phyloP scores from a whole-genome alignment of 139 green algal genomes.

The Diplosphaera chodatii region DNA sequence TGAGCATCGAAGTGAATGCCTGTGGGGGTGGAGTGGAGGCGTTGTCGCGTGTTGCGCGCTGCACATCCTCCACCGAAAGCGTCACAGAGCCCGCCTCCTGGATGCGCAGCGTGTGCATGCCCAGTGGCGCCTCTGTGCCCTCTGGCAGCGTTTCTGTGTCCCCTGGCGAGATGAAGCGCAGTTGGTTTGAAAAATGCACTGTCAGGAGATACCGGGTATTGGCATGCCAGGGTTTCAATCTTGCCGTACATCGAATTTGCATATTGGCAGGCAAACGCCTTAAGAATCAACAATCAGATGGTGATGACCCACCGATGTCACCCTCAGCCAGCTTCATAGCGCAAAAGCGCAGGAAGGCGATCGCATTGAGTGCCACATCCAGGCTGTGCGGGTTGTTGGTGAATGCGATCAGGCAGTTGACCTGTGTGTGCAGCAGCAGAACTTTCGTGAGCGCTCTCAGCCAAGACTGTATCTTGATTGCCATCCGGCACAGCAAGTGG shows the following conservation, averaged over 20 bases:
- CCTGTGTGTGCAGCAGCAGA: too few relatives aligned
- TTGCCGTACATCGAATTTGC: too few relatives aligned
- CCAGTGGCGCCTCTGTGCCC: slow-evolving; percentile 14
- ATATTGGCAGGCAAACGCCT: too few relatives aligned
- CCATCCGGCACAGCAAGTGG: too few relatives aligned
- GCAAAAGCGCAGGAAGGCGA: slow-evolving; percentile 97
- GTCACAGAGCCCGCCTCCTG: neutral
- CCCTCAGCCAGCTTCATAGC: slow-evolving; percentile 93
- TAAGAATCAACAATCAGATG: neutral
- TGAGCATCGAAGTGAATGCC: neutral
- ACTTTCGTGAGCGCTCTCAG: too few relatives aligned
- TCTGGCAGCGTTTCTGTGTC: slow-evolving; percentile 43
- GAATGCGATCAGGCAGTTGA: slow-evolving; percentile 99
- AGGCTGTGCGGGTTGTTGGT: slow-evolving; percentile 94
- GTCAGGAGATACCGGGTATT: too few relatives aligned
- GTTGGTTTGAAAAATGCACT: neutral
- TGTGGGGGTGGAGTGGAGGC: neutral
- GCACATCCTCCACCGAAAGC: neutral
- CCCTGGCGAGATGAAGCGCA: neutral
- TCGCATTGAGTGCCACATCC: slow-evolving; percentile 92
- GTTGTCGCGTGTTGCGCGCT: neutral
- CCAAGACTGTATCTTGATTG: too few relatives aligned
- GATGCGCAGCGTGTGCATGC: slow-evolving; percentile 35
- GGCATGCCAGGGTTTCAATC: too few relatives aligned
- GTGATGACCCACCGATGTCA: slow-evolving; percentile 66